Percentiles rank a stretch among this genome's conserved stretches.
These are phyloP conservation scores for Penicillium nucicola DNA, from an alignment of 495 filamentous ascomycete genomes.

Conservation along the genomic window DNA sequence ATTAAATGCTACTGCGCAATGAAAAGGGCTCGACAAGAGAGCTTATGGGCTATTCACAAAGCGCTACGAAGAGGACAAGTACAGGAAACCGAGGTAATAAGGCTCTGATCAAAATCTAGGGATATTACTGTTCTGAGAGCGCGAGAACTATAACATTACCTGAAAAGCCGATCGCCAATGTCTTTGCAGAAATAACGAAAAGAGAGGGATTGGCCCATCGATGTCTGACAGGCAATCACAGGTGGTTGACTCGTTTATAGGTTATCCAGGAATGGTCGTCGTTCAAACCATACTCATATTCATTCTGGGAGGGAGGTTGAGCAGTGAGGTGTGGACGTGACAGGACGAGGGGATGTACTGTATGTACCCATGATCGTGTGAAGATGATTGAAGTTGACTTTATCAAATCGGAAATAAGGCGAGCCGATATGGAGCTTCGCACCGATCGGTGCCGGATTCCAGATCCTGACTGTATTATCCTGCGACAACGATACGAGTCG, in stretches of 20 bases:
- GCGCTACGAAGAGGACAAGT: too few relatives aligned
- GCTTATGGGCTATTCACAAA: background rate
- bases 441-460: constrained; percentile 66
- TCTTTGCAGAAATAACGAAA: constrained; percentile 5
- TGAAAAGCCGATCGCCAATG: constrained; percentile 5
- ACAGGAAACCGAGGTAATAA: background rate
- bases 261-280: constrained; percentile 18
- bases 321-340: background rate
- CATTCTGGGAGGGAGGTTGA: background rate
- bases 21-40: too few relatives aligned
- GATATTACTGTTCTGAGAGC: constrained; percentile 4
- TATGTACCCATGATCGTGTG: constrained; percentile 1
- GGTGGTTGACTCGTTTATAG: constrained; percentile 10
- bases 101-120: background rate
- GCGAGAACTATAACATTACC: constrained; percentile 7
- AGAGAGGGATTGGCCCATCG: background rate
- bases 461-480: constrained; percentile 10
- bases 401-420: background rate
- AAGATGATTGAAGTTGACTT: background rate
- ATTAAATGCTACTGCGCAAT: too few relatives aligned
- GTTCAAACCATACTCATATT: constrained; percentile 10
- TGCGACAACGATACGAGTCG: constrained; percentile 7
- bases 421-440: constrained; percentile 14
- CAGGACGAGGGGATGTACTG: background rate
- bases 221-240: constrained; percentile 25